A percentile compares a stretch with the other conserved stretches of the same genome.
Conservation (phyloP, 495 filamentous ascomycete genomes). For the Podospora bellae-mahoneyi region DNA sequence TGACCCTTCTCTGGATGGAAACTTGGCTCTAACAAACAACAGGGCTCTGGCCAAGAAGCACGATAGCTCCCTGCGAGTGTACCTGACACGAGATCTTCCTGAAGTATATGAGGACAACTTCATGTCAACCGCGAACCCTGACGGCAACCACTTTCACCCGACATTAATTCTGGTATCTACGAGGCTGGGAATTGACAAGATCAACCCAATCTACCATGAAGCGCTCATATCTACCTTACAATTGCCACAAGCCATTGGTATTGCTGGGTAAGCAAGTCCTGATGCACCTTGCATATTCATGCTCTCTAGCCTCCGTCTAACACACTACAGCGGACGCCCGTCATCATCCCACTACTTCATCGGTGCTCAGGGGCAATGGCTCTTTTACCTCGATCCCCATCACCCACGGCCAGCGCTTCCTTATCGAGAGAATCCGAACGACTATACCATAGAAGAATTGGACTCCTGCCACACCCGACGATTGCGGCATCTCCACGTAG, state of each 20-base stretch:
- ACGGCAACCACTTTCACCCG: conserved; percentile 65
- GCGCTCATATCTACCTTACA: conserved; percentile 76
- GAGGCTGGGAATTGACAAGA: conserved; percentile 85
- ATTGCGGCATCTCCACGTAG: conserved; percentile 73
- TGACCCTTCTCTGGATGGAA: conserved; percentile 11
- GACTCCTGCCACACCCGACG: conserved; percentile 85
- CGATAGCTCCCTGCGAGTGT: conserved; percentile 65
- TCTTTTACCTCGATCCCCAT: conserved; percentile 97
- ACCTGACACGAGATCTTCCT: conserved; percentile 82
- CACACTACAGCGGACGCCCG: conserved; percentile 69
- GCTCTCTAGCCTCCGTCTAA: conserved; percentile 12
- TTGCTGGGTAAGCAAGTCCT: conserved; percentile 71
- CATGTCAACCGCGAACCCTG: conserved; percentile 64
- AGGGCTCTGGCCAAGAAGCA: conserved; percentile 70
- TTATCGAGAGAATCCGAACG: conserved; percentile 44
- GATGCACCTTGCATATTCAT: not conserved
- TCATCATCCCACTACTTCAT: conserved; percentile 96
- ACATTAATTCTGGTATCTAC: conserved; percentile 86
- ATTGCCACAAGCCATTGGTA: conserved; percentile 86
- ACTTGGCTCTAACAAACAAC: conserved; percentile 25
- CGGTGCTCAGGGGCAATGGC: conserved; percentile 79
- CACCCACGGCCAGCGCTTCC: conserved; percentile 67
- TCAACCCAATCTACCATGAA: conserved; percentile 90
- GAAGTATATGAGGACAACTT: conserved; percentile 92
- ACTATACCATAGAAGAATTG: conserved; percentile 68